Evolutionary conservation across 208 protist species (phyloP).

Genomic region (Crithidia acanthocephali): DNA sequence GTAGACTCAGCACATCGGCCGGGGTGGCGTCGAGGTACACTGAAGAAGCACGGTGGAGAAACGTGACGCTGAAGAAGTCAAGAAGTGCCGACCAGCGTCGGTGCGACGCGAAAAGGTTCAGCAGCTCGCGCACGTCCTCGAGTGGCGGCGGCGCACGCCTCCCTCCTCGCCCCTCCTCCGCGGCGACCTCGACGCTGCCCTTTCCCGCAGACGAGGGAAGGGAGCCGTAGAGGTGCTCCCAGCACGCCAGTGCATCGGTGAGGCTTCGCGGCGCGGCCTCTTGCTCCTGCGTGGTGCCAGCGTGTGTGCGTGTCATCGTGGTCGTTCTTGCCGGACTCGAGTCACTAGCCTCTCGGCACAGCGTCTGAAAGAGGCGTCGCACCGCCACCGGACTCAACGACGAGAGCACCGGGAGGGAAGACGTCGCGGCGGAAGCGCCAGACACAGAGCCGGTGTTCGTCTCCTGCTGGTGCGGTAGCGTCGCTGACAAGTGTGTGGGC

Average conservation of each 20-base stretch:
- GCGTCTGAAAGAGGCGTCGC: constrained; percentile 30
- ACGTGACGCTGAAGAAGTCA: constrained; percentile 43
- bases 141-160: constrained; percentile 22
- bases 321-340: too few relatives aligned
- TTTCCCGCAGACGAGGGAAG: background rate
- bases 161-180: background rate
- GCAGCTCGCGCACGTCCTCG: constrained; percentile 57
- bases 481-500: too few relatives aligned
- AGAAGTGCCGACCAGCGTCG: constrained; percentile 45
- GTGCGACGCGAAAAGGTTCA: constrained; percentile 53
- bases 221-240: constrained; percentile 34
- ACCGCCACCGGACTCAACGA: constrained; percentile 26
- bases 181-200: too few relatives aligned
- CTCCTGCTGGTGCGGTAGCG: background rate
- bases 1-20: background rate
- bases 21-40: constrained; percentile 22
- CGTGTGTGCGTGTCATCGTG: too few relatives aligned
- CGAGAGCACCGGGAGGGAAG: constrained; percentile 3
- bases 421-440: background rate
- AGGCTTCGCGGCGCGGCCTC: background rate
- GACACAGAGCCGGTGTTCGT: too few relatives aligned
- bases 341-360: constrained; percentile 11
- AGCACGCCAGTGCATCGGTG: constrained; percentile 24
- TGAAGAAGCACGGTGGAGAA: constrained; percentile 30
- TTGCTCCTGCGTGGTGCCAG: too few relatives aligned